Evolutionary conservation across 202 grass and related monocot species (phyloP).

Genomic region (Bolboschoenoplectus hybrid): DNA sequence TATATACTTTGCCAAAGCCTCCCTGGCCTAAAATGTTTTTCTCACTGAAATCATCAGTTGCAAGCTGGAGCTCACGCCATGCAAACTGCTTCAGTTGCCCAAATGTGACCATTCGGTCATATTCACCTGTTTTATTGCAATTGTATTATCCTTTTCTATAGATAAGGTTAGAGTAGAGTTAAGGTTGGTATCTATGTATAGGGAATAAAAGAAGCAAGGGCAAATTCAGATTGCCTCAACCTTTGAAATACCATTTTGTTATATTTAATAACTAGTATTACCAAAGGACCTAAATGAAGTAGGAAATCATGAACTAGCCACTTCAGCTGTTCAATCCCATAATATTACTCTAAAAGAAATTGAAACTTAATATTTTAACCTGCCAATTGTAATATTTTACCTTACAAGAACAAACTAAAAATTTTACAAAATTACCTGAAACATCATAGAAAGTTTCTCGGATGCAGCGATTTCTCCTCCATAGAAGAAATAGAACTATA

Average conservation of each 20-base stretch:
- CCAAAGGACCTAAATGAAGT: neutral
- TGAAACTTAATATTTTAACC: neutral
- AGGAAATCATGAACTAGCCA: neutral
- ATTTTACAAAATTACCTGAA: constrained; percentile 51
- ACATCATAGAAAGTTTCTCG: constrained; percentile 79
- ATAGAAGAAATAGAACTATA: constrained; percentile 55
- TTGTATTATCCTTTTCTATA: constrained; percentile 37
- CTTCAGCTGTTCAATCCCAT: neutral
- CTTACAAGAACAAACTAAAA: constrained; percentile 17
- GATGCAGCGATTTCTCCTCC: constrained; percentile 54
- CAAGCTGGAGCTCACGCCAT: constrained; percentile 72
- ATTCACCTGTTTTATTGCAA: constrained; percentile 56
- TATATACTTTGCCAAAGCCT: constrained; percentile 90
- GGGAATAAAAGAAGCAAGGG: neutral
- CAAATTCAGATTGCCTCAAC: neutral
- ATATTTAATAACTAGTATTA: constrained; percentile 15
- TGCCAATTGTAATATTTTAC: neutral
- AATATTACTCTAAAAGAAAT: constrained; percentile 11
- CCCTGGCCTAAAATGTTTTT: constrained; percentile 80
- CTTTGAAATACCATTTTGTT: neutral
- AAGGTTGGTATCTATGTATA: neutral
- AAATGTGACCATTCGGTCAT: constrained; percentile 66
- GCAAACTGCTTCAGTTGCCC: constrained; percentile 82
- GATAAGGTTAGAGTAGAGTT: neutral
- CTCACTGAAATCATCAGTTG: constrained; percentile 76